A percentile compares a stretch with the other conserved stretches of the same genome.
Evolutionary conservation across 441 rosid genomes (phyloP).

Genomic region (Erodium trifolium): DNA sequence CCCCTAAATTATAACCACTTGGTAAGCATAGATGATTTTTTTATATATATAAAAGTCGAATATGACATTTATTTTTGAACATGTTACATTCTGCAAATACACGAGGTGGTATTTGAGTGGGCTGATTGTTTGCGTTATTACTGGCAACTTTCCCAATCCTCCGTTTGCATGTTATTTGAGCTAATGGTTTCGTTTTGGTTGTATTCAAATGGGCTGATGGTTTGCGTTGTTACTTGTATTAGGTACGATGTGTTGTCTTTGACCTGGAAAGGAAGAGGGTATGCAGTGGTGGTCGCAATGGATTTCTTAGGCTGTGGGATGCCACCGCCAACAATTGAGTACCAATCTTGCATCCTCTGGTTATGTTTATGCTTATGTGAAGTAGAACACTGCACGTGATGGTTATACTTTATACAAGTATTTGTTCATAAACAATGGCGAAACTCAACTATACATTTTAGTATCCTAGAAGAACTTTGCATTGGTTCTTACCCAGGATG

Average conservation of each 20-base stretch:
- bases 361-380: not conserved
- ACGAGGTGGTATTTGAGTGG: too few relatives aligned
- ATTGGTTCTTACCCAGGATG: not conserved
- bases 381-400: not conserved
- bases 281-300: slow-evolving; percentile 96
- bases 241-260: slow-evolving; percentile 91
- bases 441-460: not conserved
- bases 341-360: not conserved
- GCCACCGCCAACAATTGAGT: slow-evolving; percentile 79
- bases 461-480: not conserved
- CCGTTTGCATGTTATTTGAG: not conserved
- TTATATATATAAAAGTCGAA: too few relatives aligned
- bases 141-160: not conserved
- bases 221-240: not conserved
- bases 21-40: too few relatives aligned
- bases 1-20: too few relatives aligned
- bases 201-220: not conserved
- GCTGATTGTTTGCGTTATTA: too few relatives aligned
- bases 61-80: too few relatives aligned
- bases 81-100: too few relatives aligned
- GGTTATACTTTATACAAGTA: not conserved
- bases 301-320: slow-evolving; percentile 93
- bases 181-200: too few relatives aligned
- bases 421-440: not conserved
- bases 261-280: slow-evolving; percentile 98